Conservation (phyloP, 805 yeast species). For the Suhomyces sp. region DNA sequence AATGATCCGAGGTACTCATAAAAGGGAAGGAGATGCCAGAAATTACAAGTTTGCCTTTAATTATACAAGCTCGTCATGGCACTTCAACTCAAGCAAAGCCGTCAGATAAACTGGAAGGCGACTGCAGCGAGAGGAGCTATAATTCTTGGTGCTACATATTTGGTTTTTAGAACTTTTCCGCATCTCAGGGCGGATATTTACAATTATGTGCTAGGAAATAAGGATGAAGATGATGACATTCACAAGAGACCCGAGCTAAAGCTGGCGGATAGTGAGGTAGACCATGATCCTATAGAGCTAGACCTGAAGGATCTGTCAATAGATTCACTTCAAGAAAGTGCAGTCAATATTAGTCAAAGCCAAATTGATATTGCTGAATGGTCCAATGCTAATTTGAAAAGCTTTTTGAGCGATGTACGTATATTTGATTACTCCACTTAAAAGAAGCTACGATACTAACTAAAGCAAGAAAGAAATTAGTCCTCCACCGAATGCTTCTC, state of each 20-base stretch:
- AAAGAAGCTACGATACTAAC: constrained; percentile 20
- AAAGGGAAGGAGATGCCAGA: too few relatives aligned
- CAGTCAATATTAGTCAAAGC: constrained; percentile 11
- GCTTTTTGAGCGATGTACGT: constrained; percentile 42
- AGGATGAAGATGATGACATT: constrained; percentile 9
- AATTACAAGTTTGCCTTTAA: too few relatives aligned
- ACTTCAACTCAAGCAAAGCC: constrained; percentile 18
- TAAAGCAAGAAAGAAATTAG: constrained; percentile 43
- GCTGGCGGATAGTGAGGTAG: constrained; percentile 12
- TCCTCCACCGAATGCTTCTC: constrained; percentile 47
- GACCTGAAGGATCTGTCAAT: constrained; percentile 8
- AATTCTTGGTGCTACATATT: constrained; percentile 41
- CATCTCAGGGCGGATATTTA: constrained; percentile 37
- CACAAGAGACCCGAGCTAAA: background rate
- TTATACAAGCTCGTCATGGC: constrained; percentile 16
- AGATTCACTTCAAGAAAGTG: constrained; percentile 10
- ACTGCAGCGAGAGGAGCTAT: constrained; percentile 40
- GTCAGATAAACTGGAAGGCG: constrained; percentile 12
- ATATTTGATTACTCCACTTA: constrained; percentile 2
- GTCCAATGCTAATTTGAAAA: constrained; percentile 36
- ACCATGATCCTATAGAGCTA: constrained; percentile 24
- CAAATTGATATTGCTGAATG: constrained; percentile 31
- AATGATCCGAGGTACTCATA: too few relatives aligned
- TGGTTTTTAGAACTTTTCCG: constrained; percentile 50
- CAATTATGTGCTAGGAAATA: constrained; percentile 21